Evolutionary conservation across 208 protist genomes (phyloP).

Genomic region (Acanthamoeba lenticulata): DNA sequence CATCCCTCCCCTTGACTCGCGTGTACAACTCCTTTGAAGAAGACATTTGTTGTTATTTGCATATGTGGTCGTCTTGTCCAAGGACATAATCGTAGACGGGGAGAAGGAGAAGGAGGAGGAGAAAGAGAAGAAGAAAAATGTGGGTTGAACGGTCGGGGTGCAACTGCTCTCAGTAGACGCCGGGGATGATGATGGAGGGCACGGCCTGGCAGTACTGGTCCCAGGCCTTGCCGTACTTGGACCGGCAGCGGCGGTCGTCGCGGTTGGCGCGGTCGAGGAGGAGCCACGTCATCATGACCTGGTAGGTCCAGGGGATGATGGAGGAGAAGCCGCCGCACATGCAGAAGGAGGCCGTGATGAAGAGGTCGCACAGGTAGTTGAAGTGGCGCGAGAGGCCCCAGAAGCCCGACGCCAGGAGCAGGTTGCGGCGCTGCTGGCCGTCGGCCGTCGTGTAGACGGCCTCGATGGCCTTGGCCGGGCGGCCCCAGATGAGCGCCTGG

Average conservation of each 20-base stretch:
- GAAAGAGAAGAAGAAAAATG: no score
- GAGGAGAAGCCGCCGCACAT: slow-evolving; percentile 82
- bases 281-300: slow-evolving; percentile 88
- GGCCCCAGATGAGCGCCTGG: slow-evolving; percentile 79
- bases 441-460: slow-evolving; percentile 85
- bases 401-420: slow-evolving; percentile 94
- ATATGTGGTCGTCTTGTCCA: no score
- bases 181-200: slow-evolving; percentile 91
- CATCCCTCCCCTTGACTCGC: no score
- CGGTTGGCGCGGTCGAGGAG: slow-evolving; percentile 94
- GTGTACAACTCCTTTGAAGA: no score
- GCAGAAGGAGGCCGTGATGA: slow-evolving; percentile 81
- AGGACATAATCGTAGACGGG: no score
- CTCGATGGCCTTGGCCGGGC: slow-evolving; percentile 84
- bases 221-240: slow-evolving; percentile 95
- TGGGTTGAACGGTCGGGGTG: no score
- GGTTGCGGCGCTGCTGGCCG: slow-evolving; percentile 71
- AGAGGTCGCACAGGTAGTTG: slow-evolving; percentile 96
- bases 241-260: slow-evolving; percentile 92
- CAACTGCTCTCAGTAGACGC: slow-evolving; percentile 78
- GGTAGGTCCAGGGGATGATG: slow-evolving; percentile 94
- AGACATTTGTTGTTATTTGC: no score
- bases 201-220: slow-evolving; percentile 92
- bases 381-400: slow-evolving; percentile 97
- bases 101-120: no score